Base-by-base conservation (phyloP, 768 basidiomycete species). In the Pseudohyphozyma bogoriensis region DNA sequence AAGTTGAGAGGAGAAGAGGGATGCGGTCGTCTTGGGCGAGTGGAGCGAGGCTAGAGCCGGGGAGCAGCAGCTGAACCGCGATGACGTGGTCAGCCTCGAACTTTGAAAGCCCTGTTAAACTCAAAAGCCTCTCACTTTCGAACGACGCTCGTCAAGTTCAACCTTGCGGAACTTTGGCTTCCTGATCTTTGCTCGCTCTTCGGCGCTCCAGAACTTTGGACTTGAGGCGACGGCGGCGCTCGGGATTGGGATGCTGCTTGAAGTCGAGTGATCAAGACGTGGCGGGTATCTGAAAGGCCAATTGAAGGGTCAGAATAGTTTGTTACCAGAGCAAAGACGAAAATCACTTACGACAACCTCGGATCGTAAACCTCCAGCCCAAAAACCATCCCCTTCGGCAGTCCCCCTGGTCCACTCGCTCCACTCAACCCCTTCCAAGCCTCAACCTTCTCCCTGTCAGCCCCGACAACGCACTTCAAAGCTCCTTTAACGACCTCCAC, bases 331-430 rank as follows among this genome's bases (percentile, higher is more conserved):
- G 13, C 46, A 9, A n/a, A 2, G 15, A 72, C 81, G 36, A 65
- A 92, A 92, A 78, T 85, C 16, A 96, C 76, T 50, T n/a, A n/a
- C n/a, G n/a, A n/a, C n/a, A n/a, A n/a, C n/a, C 93, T 80, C 16
- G 93, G 93, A 72, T 99, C 93, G 40, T 85, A 75, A 0, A 89
- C 86, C 42, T 78, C 83, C 60, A 89, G 79, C 0, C 89, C 89
- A 24, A 89, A 76, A 0, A 89, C 74, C 79, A 86, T 86, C 3
- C 84, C 86, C 44, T 83, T 77, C 10, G 88, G 83, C 6, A 90
- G 69, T 12, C 81, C 82, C 0, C 78, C 83, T 20, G 89, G 75
- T 20, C 82, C 80, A 60, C 20, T 20, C 2, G 16, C 2, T 18
- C 15, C 16, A 39, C 36, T 53, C 29, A 62, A 36, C 28, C n/a